Evolutionary conservation across 495 filamentous ascomycete genomes (phyloP), one percentile per base, ranked within the genome.

Genomic region (Hyaloscypha finlandica): DNA sequence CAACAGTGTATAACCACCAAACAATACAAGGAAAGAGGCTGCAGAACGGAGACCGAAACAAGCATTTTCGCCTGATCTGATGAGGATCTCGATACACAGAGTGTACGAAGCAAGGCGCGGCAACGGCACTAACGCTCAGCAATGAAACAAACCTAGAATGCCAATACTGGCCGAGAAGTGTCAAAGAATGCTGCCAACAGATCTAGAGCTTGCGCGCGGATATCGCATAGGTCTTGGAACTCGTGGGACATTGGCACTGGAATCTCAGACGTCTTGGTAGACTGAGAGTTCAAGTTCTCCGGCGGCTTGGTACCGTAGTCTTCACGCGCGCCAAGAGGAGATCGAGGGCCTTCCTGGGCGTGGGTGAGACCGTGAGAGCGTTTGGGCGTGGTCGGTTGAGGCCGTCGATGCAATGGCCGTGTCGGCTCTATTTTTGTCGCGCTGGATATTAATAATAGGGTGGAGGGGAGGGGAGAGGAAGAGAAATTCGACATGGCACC

Each of bases 241-340:
- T 25, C 25, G 25, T 25, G 25, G 25, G 25, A 37, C 12, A 37
- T 37, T 37, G 35, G 35, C 35, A 3, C 25, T 25, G 25, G 25
- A 25, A 2, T 25, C 25, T 2, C 25, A 25, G 25, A 25, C 25
- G 35, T 37, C 35, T 37, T 61, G 59, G 59, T 61, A 20, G 29
- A n/a, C 35, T 29, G 33, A 14, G n/a, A 48, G 29, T 37, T 30
- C 20, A 25, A n/a, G 5, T 8, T 29, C 20, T 31, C 20, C 19
- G 8, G 19, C 29, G 22, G 29, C 53, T 56, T 37, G 33, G 22
- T n/a, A n/a, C n/a, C n/a, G n/a, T 57, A 52, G 58, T 65, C 63
- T 29, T 65, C 53, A 29, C 8, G 32, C 25, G 63, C 63, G 63
- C 63, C 63, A 65, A 65, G 63, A 33, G 32, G 20, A 61, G 37